A percentile compares a stretch with the other conserved stretches of the same genome.
phyloP scores from a whole-genome alignment of 2,329 filamentous ascomycete species.

The Cercospora brassicicola region DNA sequence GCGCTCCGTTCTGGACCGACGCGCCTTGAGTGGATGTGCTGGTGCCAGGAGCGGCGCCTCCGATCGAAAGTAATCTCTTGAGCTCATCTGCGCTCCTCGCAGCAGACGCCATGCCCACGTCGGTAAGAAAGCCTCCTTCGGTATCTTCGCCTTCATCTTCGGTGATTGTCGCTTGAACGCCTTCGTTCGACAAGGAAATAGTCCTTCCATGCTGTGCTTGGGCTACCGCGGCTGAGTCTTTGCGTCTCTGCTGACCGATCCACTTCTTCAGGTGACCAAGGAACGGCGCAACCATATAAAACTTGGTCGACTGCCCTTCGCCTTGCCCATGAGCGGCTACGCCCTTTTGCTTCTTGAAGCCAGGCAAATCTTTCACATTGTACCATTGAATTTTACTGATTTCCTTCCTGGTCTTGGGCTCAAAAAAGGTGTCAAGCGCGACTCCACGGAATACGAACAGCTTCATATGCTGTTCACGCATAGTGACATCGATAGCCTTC shows the following conservation, averaged over 20 bases:
- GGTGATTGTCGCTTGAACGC: slow-evolving; percentile 18
- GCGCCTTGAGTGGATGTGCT: slow-evolving; percentile 36
- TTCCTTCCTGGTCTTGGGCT: slow-evolving; percentile 89
- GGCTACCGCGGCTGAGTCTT: slow-evolving; percentile 47
- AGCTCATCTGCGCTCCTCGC: slow-evolving; percentile 44
- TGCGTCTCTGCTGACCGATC: slow-evolving; percentile 80
- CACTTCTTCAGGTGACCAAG: slow-evolving; percentile 81
- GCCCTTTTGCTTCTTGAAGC: slow-evolving; percentile 69
- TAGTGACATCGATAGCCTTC: slow-evolving; percentile 83
- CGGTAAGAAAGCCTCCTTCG: slow-evolving; percentile 18
- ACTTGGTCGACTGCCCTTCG: slow-evolving; percentile 75
- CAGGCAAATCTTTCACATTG: slow-evolving; percentile 81
- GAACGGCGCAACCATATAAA: slow-evolving; percentile 98
- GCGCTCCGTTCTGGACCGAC: slow-evolving; percentile 27
- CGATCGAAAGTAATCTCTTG: slow-evolving; percentile 52
- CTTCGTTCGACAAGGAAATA: slow-evolving; percentile 18
- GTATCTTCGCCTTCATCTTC: slow-evolving; percentile 26
- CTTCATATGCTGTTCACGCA: slow-evolving; percentile 89
- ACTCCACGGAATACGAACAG: slow-evolving; percentile 90
- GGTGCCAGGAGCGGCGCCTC: slow-evolving; percentile 18
- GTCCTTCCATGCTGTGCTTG: slow-evolving; percentile 21
- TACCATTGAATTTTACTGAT: slow-evolving; percentile 98
- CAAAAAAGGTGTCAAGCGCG: slow-evolving; percentile 81
- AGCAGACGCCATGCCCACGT: slow-evolving; percentile 17
- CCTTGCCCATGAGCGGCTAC: slow-evolving; percentile 58